A percentile compares a stretch with the other conserved stretches of the same genome.
phyloP scores from a whole-genome alignment of 495 filamentous ascomycete species.

The Geoglossum glabrum region DNA sequence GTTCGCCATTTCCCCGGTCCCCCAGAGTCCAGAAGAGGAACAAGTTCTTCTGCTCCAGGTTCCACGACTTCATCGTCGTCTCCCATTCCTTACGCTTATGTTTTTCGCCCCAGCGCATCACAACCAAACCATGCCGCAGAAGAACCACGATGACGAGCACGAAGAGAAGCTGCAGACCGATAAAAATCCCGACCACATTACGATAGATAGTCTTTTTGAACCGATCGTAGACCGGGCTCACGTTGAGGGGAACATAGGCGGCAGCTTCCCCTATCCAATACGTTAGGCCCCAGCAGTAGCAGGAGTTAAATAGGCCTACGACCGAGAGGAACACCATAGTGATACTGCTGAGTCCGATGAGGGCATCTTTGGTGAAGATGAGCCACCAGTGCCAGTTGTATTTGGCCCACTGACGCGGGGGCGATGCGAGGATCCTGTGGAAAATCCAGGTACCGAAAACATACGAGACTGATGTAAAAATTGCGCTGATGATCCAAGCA shows the following conservation, averaged over 20 bases:
- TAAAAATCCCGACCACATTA: slow-evolving; percentile 6
- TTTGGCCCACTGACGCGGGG: background rate
- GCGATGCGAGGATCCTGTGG: background rate
- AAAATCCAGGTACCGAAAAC: background rate
- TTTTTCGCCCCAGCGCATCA: slow-evolving; percentile 9
- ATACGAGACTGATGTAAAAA: slow-evolving; percentile 6
- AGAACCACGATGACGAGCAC: slow-evolving; percentile 5
- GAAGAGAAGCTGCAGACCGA: slow-evolving; percentile 3
- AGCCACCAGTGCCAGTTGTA: slow-evolving; percentile 11
- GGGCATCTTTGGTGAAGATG: slow-evolving; percentile 8
- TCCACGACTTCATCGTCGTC: slow-evolving; percentile 2
- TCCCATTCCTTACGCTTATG: background rate
- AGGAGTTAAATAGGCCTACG: slow-evolving; percentile 14
- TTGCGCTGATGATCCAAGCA: slow-evolving; percentile 6
- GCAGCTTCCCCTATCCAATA: background rate
- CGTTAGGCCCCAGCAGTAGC: slow-evolving; percentile 14
- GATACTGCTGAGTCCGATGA: slow-evolving; percentile 10
- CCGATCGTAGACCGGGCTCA: background rate
- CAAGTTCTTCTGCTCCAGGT: background rate
- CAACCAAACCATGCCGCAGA: slow-evolving; percentile 1
- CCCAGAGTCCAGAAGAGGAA: too few relatives aligned
- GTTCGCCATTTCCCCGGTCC: too few relatives aligned
- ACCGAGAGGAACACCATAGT: slow-evolving; percentile 11
- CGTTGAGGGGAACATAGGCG: slow-evolving; percentile 7
- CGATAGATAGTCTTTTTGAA: slow-evolving; percentile 6